Evolutionary conservation across 2,329 filamentous ascomycete species (phyloP).

Genomic region (Aspergillus tanneri): DNA sequence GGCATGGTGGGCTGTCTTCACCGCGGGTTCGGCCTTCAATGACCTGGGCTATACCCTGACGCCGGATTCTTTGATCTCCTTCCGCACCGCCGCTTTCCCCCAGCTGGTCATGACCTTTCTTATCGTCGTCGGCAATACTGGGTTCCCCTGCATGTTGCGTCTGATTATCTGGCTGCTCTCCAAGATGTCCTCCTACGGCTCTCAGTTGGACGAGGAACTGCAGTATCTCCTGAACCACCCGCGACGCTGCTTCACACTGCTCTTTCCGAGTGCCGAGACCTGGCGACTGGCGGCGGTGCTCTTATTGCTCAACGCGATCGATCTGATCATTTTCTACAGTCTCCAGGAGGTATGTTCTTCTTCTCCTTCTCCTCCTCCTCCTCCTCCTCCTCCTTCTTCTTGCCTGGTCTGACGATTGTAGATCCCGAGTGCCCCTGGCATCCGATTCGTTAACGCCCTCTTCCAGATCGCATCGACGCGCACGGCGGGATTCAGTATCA

Average conservation of each 20-base stretch:
- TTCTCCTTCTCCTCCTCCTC: no score
- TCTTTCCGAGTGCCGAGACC: conserved; percentile 82
- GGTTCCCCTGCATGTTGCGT: conserved; percentile 86
- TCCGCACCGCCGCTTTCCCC: conserved; percentile 70
- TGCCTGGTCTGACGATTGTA: no score
- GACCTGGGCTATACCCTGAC: conserved; percentile 88
- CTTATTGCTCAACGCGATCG: conserved; percentile 73
- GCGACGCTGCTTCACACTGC: conserved; percentile 86
- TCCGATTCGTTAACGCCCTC: conserved; percentile 75
- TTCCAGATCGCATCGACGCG: conserved; percentile 88
- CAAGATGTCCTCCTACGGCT: conserved; percentile 61
- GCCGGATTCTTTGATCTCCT: conserved; percentile 87
- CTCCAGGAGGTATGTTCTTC: conserved; percentile 72
- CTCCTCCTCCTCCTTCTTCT: no score
- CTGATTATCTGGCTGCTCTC: conserved; percentile 83
- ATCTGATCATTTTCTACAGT: conserved; percentile 77
- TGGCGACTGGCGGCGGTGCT: conserved; percentile 92
- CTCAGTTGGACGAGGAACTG: conserved; percentile 78
- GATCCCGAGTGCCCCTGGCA: conserved; percentile 22
- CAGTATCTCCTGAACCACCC: conserved; percentile 88
- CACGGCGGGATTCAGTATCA: conserved; percentile 82
- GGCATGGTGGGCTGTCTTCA: conserved; percentile 88
- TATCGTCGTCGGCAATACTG: conserved; percentile 89
- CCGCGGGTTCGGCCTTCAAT: conserved; percentile 80
- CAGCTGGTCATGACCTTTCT: conserved; percentile 77